phyloP scores from a whole-genome alignment of 768 basidiomycete genomes.

The Lentinus brumalis region DNA sequence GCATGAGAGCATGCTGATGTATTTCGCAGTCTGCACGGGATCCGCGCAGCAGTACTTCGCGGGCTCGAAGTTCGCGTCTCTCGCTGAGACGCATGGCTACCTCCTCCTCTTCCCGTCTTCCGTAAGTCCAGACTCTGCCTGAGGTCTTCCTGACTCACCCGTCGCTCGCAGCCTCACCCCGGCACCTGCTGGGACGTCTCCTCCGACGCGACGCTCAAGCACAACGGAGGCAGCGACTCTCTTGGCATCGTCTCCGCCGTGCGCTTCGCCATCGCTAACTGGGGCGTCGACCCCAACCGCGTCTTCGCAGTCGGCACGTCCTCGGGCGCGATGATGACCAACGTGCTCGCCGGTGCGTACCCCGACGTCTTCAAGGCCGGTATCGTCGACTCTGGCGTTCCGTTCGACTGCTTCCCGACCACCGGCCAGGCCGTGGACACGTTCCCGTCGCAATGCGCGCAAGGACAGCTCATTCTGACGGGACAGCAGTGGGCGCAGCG shows the following conservation, averaged over 20 bases:
- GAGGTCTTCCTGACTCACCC: too few relatives aligned
- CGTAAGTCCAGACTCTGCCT: too few relatives aligned
- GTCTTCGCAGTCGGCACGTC: constrained; percentile 55
- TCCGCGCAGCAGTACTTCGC: constrained; percentile 50
- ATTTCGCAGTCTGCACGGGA: constrained; percentile 40
- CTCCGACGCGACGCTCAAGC: constrained; percentile 51
- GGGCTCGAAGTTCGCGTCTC: constrained; percentile 47
- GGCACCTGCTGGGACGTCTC: constrained; percentile 14
- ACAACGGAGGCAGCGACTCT: constrained; percentile 57
- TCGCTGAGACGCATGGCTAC: constrained; percentile 48
- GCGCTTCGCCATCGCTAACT: constrained; percentile 50
- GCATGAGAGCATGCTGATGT: not conserved
- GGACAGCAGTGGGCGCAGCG: constrained; percentile 49
- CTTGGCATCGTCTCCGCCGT: constrained; percentile 50
- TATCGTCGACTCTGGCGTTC: constrained; percentile 51
- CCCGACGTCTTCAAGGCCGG: constrained; percentile 56
- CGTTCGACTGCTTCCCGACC: constrained; percentile 55
- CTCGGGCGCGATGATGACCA: constrained; percentile 64
- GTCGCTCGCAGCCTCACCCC: too few relatives aligned
- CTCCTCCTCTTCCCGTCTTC: constrained; percentile 45
- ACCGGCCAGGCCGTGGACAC: constrained; percentile 25
- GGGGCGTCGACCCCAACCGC: constrained; percentile 43
- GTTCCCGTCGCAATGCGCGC: constrained; percentile 45
- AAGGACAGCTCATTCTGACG: constrained; percentile 45
- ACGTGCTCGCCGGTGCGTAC: constrained; percentile 54